Evolutionary conservation across 352 stramenopile genomes (phyloP).

Genomic region (Pythium aphanidermatum): DNA sequence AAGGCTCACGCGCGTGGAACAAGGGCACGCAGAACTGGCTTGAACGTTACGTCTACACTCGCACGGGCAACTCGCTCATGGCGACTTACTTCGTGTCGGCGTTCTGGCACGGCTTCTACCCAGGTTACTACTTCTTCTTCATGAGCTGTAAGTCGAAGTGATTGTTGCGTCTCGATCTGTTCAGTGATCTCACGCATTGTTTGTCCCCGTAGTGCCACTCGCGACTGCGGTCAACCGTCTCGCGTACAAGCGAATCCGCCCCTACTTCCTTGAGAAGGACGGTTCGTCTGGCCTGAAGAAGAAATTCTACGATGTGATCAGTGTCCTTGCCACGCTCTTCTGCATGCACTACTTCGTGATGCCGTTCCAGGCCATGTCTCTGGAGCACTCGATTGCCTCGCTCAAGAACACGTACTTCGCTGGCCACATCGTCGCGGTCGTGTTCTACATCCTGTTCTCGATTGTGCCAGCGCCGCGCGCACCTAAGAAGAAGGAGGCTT

Average conservation of each 20-base stretch:
- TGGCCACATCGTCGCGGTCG: constrained; percentile 57
- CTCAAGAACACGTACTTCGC: constrained; percentile 66
- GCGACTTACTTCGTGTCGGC: constrained; percentile 94
- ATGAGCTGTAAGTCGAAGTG: constrained; percentile 32
- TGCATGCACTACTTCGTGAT: constrained; percentile 72
- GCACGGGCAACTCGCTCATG: constrained; percentile 89
- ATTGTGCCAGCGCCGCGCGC: constrained; percentile 46
- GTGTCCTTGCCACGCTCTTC: constrained; percentile 47
- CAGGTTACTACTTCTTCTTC: constrained; percentile 97
- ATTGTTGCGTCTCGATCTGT: neutral
- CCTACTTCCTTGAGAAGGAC: constrained; percentile 36
- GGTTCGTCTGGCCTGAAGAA: constrained; percentile 40
- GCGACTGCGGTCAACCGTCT: constrained; percentile 66
- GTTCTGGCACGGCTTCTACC: constrained; percentile 99
- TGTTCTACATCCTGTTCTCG: constrained; percentile 68
- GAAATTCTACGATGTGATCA: constrained; percentile 50
- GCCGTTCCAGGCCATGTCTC: constrained; percentile 52
- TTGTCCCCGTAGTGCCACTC: constrained; percentile 34
- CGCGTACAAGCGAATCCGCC: constrained; percentile 41
- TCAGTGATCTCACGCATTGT: neutral
- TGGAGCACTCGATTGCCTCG: constrained; percentile 53
- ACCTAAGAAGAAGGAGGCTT: constrained; percentile 54
- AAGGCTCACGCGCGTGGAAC: constrained; percentile 92
- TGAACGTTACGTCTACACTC: constrained; percentile 96
- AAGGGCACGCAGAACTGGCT: constrained; percentile 96